Evolutionary conservation across 495 filamentous ascomycete species (phyloP).

Genomic region (Hypoxylon lienhwacheense): DNA sequence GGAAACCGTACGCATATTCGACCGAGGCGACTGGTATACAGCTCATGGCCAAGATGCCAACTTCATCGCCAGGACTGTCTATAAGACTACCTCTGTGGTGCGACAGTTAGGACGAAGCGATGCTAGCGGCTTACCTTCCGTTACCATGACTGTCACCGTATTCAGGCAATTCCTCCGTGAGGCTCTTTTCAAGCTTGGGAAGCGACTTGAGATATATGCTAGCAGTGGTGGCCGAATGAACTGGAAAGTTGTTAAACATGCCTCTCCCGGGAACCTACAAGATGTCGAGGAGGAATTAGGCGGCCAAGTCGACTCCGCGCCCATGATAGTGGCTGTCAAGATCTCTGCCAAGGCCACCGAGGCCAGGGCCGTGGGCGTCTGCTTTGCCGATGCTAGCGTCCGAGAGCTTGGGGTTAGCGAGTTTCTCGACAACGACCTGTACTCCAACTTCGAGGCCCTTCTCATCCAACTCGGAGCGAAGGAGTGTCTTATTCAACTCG

Average conservation of each 20-base stretch:
- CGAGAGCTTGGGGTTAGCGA: slow-evolving; percentile 95
- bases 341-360: slow-evolving; percentile 83
- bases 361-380: slow-evolving; percentile 86
- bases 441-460: slow-evolving; percentile 95
- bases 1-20: slow-evolving; percentile 86
- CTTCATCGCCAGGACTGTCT: slow-evolving; percentile 92
- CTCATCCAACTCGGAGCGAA: slow-evolving; percentile 95
- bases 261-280: slow-evolving; percentile 93
- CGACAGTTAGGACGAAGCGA: slow-evolving; percentile 83
- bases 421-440: slow-evolving; percentile 96
- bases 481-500: slow-evolving; percentile 82
- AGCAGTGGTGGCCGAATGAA: slow-evolving; percentile 72
- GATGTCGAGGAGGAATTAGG: slow-evolving; percentile 97
- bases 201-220: slow-evolving; percentile 87
- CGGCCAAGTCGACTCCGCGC: slow-evolving; percentile 80
- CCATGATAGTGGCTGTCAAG: slow-evolving; percentile 93
- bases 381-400: slow-evolving; percentile 97
- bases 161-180: slow-evolving; percentile 96
- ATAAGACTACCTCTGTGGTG: slow-evolving; percentile 95
- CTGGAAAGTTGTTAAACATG: slow-evolving; percentile 90
- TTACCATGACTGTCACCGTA: slow-evolving; percentile 90
- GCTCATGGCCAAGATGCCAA: slow-evolving; percentile 90
- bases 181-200: slow-evolving; percentile 86
- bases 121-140: slow-evolving; percentile 81
- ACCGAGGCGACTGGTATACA: slow-evolving; percentile 93